These are phyloP conservation scores for Beauveria asiatica DNA, from an alignment of 2,329 filamentous ascomycete genomes.

Conservation along the genomic window DNA sequence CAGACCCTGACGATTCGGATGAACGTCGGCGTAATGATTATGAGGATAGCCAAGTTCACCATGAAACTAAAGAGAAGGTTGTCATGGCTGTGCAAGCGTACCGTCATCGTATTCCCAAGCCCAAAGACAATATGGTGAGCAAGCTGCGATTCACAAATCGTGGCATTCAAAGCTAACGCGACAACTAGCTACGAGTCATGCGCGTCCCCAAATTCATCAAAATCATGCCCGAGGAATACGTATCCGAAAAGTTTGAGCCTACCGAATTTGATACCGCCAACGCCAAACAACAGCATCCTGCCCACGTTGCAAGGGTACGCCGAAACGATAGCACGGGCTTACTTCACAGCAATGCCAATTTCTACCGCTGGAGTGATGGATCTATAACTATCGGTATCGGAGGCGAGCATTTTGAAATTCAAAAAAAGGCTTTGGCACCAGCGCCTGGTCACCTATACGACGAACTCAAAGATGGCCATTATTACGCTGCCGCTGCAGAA, in stretches of 20 bases:
- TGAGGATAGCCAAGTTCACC: slow-evolving; percentile 35
- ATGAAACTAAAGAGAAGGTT: slow-evolving; percentile 43
- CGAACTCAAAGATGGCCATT: slow-evolving; percentile 62
- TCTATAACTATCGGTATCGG: slow-evolving; percentile 69
- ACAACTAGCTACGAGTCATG: slow-evolving; percentile 54
- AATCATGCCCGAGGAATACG: slow-evolving; percentile 59
- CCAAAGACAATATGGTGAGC: slow-evolving; percentile 61
- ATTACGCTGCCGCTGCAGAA: slow-evolving; percentile 66
- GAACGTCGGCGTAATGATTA: slow-evolving; percentile 34
- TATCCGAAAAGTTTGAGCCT: slow-evolving; percentile 56
- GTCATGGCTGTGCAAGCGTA: slow-evolving; percentile 57
- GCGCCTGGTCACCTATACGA: slow-evolving; percentile 51
- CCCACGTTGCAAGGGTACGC: slow-evolving; percentile 61
- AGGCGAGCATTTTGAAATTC: slow-evolving; percentile 66
- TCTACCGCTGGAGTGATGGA: slow-evolving; percentile 73
- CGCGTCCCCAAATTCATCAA: slow-evolving; percentile 66
- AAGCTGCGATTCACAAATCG: neutral
- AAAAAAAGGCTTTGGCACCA: slow-evolving; percentile 61
- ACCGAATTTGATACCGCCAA: slow-evolving; percentile 46
- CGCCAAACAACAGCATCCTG: slow-evolving; percentile 44
- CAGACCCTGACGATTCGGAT: slow-evolving; percentile 39
- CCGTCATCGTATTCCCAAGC: slow-evolving; percentile 62
- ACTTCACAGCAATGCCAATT: slow-evolving; percentile 65
- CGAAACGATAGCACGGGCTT: slow-evolving; percentile 56
- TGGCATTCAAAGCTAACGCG: neutral